Evolutionary conservation across 371 early-diverging fungal species (phyloP).

Genomic region (Batrachochytrium dendrobatidis): DNA sequence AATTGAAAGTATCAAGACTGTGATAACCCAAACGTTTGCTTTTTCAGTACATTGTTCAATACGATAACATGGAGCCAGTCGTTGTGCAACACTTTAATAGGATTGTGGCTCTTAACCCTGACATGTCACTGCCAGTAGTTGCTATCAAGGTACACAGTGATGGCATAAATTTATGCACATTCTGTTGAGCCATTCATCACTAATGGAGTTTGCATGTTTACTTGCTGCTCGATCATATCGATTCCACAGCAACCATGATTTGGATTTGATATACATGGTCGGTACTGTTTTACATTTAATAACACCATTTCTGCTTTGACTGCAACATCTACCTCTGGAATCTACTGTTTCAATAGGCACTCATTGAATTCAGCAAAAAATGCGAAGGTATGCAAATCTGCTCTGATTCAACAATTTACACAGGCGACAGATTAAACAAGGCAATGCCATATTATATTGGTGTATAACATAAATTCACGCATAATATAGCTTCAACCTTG

Average conservation of each 20-base stretch:
- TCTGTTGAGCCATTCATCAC: no score
- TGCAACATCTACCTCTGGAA: no score
- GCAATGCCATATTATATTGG: not conserved
- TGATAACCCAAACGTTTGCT: not conserved
- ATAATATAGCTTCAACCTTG: slow-evolving; percentile 39
- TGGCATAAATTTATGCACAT: no score
- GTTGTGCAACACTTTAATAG: not conserved
- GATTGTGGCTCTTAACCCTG: slow-evolving; percentile 21
- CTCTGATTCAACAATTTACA: not conserved
- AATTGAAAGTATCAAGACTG: not conserved
- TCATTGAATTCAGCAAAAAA: slow-evolving; percentile 66
- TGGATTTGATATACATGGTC: no score
- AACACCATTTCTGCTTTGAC: no score
- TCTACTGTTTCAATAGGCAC: no score
- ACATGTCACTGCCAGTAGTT: slow-evolving; percentile 82
- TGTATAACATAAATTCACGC: not conserved
- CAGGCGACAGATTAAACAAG: not conserved
- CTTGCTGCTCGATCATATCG: no score
- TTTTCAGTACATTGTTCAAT: not conserved
- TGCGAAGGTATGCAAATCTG: slow-evolving; percentile 46
- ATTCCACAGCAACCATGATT: no score
- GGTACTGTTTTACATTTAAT: no score
- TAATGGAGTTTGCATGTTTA: no score
- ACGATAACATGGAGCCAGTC: not conserved
- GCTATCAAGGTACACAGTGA: slow-evolving; percentile 63